Base-by-base conservation (phyloP, 768 basidiomycete species). In the Boletus subparvulus region DNA sequence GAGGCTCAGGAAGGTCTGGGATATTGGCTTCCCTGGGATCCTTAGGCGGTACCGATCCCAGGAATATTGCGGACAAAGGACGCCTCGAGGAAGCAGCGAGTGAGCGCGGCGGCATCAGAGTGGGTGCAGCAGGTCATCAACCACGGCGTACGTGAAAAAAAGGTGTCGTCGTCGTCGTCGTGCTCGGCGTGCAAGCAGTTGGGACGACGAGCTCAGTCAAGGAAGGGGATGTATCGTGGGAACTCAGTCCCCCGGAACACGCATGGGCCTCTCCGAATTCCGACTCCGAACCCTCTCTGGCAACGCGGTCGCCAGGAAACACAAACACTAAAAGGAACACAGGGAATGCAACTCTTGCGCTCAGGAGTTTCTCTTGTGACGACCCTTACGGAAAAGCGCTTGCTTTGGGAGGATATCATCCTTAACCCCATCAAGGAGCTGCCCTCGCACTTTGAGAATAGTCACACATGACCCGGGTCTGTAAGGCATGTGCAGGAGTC, bases 1-100 rank as follows among this genome's bases (percentile, higher is more conserved):
- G 84, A 4, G 85, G 86, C 59, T 85, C 85, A 48, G 87, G 87
- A 43, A 90, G 79, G 63, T 87, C 85, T 4, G 88, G 88, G 19
- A 88, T 75, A 46, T 75, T 68, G 14, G 47, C 54, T 55, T 63
- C 62, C 56, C 71, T 73, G 49, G 74, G 72, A 35, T 77, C 77
- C 47, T 73, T 73, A 40, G 75, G 74, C 50, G 75, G 68, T 64
- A 76, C 71, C 56, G 73, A 62, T 59, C 82, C 81, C 43, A 84
- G 74, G 73, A 80, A 83, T 65, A 85, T 83, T 64, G 83, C 83
- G 59, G 84, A 85, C 72, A 81, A 77, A 70, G 83, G 83, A 65
- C 83, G 83, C 58, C 72, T 75, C 69, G 76, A 70, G 57, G 71
- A 64, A 59, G 73, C 57, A 65, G 72, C 65, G 47, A 72, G 55